Evolutionary conservation across 352 stramenopile species (phyloP).

Genomic region (Phytophthora europaea): DNA sequence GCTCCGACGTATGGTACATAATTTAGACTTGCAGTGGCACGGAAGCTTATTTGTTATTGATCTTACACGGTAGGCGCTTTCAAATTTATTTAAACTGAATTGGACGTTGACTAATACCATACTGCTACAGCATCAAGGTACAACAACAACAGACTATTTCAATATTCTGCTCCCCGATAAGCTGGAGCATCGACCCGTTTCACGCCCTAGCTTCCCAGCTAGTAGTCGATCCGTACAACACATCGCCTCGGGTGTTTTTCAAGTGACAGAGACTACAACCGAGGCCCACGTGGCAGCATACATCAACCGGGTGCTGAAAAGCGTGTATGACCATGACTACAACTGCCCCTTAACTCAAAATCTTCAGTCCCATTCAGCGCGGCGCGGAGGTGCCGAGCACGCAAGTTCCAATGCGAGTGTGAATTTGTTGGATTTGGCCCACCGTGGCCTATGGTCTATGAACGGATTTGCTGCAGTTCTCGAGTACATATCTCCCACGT

Average conservation of each 20-base stretch:
- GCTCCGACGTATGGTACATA: slow-evolving; percentile 14
- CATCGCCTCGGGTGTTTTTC: not conserved
- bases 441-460: slow-evolving; percentile 27
- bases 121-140: slow-evolving; percentile 1
- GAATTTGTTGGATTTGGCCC: slow-evolving; percentile 29
- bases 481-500: slow-evolving; percentile 30
- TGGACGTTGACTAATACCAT: not conserved
- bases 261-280: slow-evolving; percentile 4
- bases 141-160: slow-evolving; percentile 12
- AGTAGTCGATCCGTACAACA: slow-evolving; percentile 2
- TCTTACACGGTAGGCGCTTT: not conserved
- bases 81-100: not conserved
- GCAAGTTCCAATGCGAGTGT: slow-evolving; percentile 6
- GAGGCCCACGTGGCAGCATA: not conserved
- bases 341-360: not conserved
- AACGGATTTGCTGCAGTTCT: slow-evolving; percentile 28
- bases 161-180: slow-evolving; percentile 10
- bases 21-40: slow-evolving; percentile 14
- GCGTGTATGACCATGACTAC: not conserved
- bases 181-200: slow-evolving; percentile 15
- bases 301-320: not conserved
- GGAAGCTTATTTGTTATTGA: slow-evolving; percentile 9
- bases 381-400: not conserved
- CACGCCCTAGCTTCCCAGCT: not conserved
- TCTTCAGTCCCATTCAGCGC: not conserved